phyloP scores from a whole-genome alignment of 495 filamentous ascomycete species.

The Margaritispora aquatica region DNA sequence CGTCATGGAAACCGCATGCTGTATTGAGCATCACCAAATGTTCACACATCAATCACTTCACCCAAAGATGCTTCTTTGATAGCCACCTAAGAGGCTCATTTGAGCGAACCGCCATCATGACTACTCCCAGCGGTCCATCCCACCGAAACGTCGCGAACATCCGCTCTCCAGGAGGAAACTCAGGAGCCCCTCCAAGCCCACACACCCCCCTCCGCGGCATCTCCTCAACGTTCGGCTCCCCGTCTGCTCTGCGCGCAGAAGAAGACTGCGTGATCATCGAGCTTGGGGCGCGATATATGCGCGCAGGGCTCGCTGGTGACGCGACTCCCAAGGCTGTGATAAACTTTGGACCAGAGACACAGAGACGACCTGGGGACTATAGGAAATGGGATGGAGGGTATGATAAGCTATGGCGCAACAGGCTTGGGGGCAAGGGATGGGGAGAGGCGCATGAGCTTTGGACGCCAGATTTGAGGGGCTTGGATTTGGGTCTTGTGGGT shows the following conservation, averaged over 20 bases:
- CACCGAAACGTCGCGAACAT: slow-evolving; percentile 48
- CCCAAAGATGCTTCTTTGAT: not conserved
- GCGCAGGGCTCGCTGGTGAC: slow-evolving; percentile 82
- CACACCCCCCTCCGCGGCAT: slow-evolving; percentile 56
- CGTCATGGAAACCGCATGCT: not conserved
- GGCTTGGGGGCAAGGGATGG: slow-evolving; percentile 51
- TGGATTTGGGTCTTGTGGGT: slow-evolving; percentile 72
- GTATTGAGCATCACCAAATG: not conserved
- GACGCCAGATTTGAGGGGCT: slow-evolving; percentile 61
- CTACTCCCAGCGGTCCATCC: slow-evolving; percentile 12
- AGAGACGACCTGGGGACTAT: slow-evolving; percentile 78
- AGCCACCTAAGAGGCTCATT: not conserved
- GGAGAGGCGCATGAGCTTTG: slow-evolving; percentile 73
- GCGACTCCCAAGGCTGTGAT: slow-evolving; percentile 63
- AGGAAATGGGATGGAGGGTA: slow-evolving; percentile 58
- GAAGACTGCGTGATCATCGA: slow-evolving; percentile 83
- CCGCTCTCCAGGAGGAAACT: slow-evolving; percentile 26
- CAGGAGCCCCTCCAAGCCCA: slow-evolving; percentile 33
- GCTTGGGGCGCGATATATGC: slow-evolving; percentile 70
- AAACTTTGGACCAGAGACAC: slow-evolving; percentile 63
- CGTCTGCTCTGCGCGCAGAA: slow-evolving; percentile 67
- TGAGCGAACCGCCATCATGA: slow-evolving; percentile 6
- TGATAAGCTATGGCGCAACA: slow-evolving; percentile 36
- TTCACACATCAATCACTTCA: not conserved
- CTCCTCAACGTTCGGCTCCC: slow-evolving; percentile 62